A percentile compares a stretch with the other conserved stretches of the same genome.
phyloP scores from a whole-genome alignment of 352 stramenopile species.

The Globisporangium apiculatum region DNA sequence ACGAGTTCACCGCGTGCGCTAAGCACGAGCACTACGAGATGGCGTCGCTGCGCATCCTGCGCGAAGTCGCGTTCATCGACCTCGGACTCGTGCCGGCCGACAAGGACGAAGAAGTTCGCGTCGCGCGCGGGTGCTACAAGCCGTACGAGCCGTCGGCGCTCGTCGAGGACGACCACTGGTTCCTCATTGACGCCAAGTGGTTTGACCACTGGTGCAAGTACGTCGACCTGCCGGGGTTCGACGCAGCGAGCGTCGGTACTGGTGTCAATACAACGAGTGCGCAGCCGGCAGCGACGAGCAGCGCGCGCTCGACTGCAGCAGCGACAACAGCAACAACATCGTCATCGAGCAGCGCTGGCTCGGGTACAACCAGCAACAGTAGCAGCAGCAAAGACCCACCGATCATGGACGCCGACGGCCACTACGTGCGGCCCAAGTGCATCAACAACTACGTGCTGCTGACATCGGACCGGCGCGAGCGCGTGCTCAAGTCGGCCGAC shows the following conservation, averaged over 20 bases:
- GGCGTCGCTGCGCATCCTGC: constrained; percentile 72
- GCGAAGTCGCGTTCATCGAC: constrained; percentile 80
- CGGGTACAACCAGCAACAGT: too few relatives aligned
- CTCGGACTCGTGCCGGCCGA: constrained; percentile 58
- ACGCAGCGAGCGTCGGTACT: not conserved
- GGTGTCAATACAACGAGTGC: constrained; percentile 1
- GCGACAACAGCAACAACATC: constrained; percentile 10
- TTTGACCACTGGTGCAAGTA: constrained; percentile 85
- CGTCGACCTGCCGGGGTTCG: constrained; percentile 25
- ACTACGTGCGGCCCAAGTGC: constrained; percentile 74
- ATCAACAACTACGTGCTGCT: constrained; percentile 80
- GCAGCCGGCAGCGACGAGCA: constrained; percentile 27
- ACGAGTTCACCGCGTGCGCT: constrained; percentile 67
- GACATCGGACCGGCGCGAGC: constrained; percentile 59
- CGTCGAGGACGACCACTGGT: constrained; percentile 83
- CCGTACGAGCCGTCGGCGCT: constrained; percentile 58
- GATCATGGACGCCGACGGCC: constrained; percentile 73
- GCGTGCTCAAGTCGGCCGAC: constrained; percentile 59
- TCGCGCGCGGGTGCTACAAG: constrained; percentile 69
- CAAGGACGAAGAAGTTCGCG: constrained; percentile 74
- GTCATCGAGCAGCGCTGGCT: too few relatives aligned
- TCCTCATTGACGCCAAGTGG: constrained; percentile 78
- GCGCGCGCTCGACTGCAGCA: constrained; percentile 9
- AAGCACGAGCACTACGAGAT: constrained; percentile 73
- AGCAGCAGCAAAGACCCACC: constrained; percentile 42